Conservation (phyloP, 495 filamentous ascomycete species). For the Rhypophila decipiens region DNA sequence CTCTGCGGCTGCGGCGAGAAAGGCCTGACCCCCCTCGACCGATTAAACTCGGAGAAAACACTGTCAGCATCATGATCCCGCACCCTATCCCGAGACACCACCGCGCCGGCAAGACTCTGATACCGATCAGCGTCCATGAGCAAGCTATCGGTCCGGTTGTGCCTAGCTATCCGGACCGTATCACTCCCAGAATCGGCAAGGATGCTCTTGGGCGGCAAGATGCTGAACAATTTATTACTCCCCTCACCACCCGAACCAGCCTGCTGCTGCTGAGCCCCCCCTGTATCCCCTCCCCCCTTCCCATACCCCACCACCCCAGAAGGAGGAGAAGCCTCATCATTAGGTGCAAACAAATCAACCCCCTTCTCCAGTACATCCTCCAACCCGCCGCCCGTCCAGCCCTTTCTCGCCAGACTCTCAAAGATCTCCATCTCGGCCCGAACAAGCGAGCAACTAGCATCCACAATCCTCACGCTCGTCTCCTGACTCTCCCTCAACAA, state of each 20-base stretch:
- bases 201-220: conserved; percentile 51
- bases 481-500: conserved; percentile 53
- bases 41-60: conserved; percentile 47
- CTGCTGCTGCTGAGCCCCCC: conserved; percentile 13
- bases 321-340: conserved; percentile 25
- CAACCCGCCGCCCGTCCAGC: conserved; percentile 57
- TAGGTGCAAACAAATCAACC: conserved; percentile 55
- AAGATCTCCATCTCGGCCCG: conserved; percentile 62
- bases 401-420: conserved; percentile 56
- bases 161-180: conserved; percentile 15
- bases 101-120: conserved; percentile 44
- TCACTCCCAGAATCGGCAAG: conserved; percentile 37
- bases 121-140: conserved; percentile 39
- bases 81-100: conserved; percentile 4
- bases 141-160: conserved; percentile 39
- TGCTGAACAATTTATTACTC: conserved; percentile 50
- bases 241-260: conserved; percentile 22
- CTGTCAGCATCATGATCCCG: conserved; percentile 35
- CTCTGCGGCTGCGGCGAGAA: conserved; percentile 47
- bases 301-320: conserved; percentile 15
- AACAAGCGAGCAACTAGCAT: conserved; percentile 54
- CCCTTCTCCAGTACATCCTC: conserved; percentile 56
- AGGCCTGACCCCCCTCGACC: conserved; percentile 40
- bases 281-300: conserved; percentile 7
- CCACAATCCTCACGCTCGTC: conserved; percentile 49